Base-by-base conservation (phyloP, 2,329 filamentous ascomycete species). In the Kalmusia sp. region DNA sequence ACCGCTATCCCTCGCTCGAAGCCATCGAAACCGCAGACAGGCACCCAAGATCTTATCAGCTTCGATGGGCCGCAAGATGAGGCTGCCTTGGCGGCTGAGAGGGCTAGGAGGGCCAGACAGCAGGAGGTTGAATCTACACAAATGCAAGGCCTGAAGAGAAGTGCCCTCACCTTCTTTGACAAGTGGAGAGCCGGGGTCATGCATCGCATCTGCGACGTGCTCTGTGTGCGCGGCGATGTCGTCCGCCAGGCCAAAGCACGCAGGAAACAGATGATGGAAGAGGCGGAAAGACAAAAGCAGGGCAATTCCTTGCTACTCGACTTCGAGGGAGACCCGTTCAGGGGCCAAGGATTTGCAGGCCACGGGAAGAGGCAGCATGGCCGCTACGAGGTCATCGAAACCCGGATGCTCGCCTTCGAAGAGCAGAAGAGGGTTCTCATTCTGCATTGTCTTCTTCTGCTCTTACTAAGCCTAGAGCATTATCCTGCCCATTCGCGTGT, bases 101-200 rank as follows among this genome's bases (percentile, higher is more conserved):
- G 54, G 27, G 54, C 46, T 1, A 58, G 54, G 15, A 67, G 64
- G 25, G 62, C 74, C 41, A 66, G 80, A 37, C 75, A 80, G 63
- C 77, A 77, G 50, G 82, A 84, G 54, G 67, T 84, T 17, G 78
- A 76, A 25, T 74, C 72, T 1, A 75, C 77, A 5, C 76, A 78
- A 47, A 81, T 89, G 66, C 76, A 81, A 50, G 88, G 90, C 64
- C 75, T 92, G 65, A 91, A 86, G 74, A 85, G 84, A 58, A 86
- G 89, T 51, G 82, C 86, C 0, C 71, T 95, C 3, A 77, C 82
- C 1, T 87, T 87, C 70, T 96, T 93, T 69, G 86, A 89, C 53
- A 88, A 91, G 63, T 98, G 93, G 93, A 85, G 90, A 62, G 80
- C 84, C 3, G 79, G 80, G 7, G 84, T 96, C 6, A 77, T 90